Percentiles rank a stretch among this genome's conserved stretches.
Evolutionary conservation across 164 flowering plant genomes (phyloP).

Genomic region (Hamamelis virginiana): DNA sequence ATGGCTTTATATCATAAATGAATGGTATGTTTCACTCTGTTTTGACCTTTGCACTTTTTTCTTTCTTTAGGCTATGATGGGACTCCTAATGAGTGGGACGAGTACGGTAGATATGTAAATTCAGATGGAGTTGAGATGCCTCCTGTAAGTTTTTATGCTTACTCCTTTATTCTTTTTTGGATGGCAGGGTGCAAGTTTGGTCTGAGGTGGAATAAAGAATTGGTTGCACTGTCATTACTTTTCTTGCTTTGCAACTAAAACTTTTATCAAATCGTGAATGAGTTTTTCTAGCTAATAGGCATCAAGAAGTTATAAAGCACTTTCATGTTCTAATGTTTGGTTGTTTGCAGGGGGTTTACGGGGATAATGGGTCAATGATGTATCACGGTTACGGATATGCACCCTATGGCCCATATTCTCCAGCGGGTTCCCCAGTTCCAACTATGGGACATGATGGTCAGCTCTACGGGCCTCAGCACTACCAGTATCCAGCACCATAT

Average conservation of each 20-base stretch:
- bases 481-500: constrained; percentile 67
- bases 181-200: background rate
- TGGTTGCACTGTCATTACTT: no score
- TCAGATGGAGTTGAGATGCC: constrained; percentile 67
- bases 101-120: constrained; percentile 45
- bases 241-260: background rate
- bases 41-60: background rate
- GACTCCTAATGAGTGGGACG: constrained; percentile 60
- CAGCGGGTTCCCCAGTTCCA: constrained; percentile 68
- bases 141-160: constrained; percentile 39
- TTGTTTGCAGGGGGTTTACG: constrained; percentile 55
- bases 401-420: constrained; percentile 70
- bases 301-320: background rate
- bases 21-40: no score
- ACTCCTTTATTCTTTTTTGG: background rate
- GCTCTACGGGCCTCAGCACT: constrained; percentile 74
- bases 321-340: background rate
- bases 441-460: constrained; percentile 79
- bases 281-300: background rate
- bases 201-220: no score
- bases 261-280: background rate
- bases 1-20: no score
- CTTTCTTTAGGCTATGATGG: constrained; percentile 58
- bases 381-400: constrained; percentile 75
- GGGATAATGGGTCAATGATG: constrained; percentile 62